These are phyloP conservation scores for Russula abietina DNA, from an alignment of 768 basidiomycete genomes.

Conservation along the genomic window DNA sequence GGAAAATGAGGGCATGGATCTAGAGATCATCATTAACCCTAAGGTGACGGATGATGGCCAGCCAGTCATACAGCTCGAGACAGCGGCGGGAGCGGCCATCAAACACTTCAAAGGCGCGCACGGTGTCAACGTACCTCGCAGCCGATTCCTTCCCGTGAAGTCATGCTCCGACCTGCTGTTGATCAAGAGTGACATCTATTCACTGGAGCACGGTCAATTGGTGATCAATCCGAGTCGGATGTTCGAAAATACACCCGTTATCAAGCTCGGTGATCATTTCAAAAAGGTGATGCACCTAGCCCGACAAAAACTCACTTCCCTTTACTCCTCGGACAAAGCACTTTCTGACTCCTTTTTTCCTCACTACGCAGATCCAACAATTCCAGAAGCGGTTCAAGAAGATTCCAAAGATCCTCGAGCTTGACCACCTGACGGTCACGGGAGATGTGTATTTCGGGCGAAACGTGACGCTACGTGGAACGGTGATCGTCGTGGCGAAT, in stretches of 20 bases:
- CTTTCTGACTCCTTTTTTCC: not conserved
- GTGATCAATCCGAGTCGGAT: constrained; percentile 77
- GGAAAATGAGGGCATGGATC: constrained; percentile 74
- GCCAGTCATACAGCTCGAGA: constrained; percentile 58
- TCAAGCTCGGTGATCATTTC: constrained; percentile 96
- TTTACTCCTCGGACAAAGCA: not conserved
- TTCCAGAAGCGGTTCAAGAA: constrained; percentile 96
- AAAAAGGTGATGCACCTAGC: constrained; percentile 60
- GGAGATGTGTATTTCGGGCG: constrained; percentile 89
- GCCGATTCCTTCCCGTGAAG: constrained; percentile 89
- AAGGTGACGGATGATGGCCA: constrained; percentile 84
- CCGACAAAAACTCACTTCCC: not conserved
- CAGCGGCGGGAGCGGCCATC: constrained; percentile 86
- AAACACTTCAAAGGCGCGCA: constrained; percentile 90
- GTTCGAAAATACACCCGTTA: constrained; percentile 87
- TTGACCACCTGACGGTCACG: constrained; percentile 91
- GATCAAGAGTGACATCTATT: constrained; percentile 92
- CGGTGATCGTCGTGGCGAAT: constrained; percentile 80
- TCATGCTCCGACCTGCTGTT: constrained; percentile 82
- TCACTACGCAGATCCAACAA: constrained; percentile 53
- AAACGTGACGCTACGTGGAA: constrained; percentile 79
- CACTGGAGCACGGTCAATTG: constrained; percentile 80
- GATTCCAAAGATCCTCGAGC: constrained; percentile 83
- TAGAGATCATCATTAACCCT: constrained; percentile 93
- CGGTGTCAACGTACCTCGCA: constrained; percentile 92